Evolutionary conservation across 305 asterid genomes (phyloP).

Genomic region (Fraxinus sp.): DNA sequence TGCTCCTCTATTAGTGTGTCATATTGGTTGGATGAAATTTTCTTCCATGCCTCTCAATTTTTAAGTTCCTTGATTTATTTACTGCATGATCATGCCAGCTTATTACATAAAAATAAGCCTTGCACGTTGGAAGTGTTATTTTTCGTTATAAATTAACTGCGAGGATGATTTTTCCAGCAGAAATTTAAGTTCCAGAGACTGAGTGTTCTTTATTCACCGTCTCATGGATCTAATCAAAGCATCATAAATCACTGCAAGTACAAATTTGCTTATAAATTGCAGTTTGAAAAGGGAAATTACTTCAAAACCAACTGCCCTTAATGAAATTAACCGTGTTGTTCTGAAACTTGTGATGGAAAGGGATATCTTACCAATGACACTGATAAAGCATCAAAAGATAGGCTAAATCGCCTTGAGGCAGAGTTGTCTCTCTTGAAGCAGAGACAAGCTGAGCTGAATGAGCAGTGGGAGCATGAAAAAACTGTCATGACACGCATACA

Average conservation of each 20-base stretch:
- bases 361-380: constrained; percentile 72
- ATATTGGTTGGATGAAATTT: background rate
- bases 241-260: background rate
- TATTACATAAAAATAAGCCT: background rate
- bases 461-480: constrained; percentile 89
- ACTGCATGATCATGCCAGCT: background rate
- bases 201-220: background rate
- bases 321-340: constrained; percentile 71
- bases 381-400: constrained; percentile 75
- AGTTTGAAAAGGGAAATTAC: constrained; percentile 93
- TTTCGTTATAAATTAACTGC: background rate
- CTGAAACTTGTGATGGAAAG: constrained; percentile 84
- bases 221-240: background rate
- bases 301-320: constrained; percentile 82
- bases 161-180: background rate
- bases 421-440: constrained; percentile 68
- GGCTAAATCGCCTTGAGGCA: constrained; percentile 69
- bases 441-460: constrained; percentile 67
- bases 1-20: background rate
- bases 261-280: constrained; percentile 29
- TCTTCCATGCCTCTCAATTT: background rate
- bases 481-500: constrained; percentile 70
- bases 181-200: background rate
- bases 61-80: background rate
- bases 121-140: background rate